A percentile compares a stretch with the other conserved stretches of the same genome.
phyloP scores from a whole-genome alignment of 2,329 filamentous ascomycete genomes.

The Pseudofabraea citricarpa region DNA sequence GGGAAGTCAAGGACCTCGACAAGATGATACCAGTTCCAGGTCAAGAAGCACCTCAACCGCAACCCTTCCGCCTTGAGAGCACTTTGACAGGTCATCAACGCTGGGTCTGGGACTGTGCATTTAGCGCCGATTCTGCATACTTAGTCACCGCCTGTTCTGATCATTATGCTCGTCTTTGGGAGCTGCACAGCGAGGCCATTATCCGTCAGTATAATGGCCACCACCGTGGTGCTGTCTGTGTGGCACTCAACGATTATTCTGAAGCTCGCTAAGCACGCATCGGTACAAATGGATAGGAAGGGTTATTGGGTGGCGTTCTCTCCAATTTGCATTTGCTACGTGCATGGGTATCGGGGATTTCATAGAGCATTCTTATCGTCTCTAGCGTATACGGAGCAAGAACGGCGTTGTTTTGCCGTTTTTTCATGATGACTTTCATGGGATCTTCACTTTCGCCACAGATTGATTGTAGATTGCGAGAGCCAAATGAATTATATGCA shows the following conservation, averaged over 20 bases:
- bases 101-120: conserved; percentile 78
- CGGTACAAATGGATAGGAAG: too few relatives aligned
- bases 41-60: conserved; percentile 27
- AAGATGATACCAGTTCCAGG: conserved; percentile 31
- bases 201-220: conserved; percentile 75
- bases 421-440: too few relatives aligned
- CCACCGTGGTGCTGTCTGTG: conserved; percentile 67
- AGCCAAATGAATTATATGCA: too few relatives aligned
- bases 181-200: conserved; percentile 62
- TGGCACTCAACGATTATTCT: conserved; percentile 63
- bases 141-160: conserved; percentile 71
- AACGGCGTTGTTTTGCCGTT: too few relatives aligned
- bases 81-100: conserved; percentile 68
- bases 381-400: too few relatives aligned
- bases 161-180: conserved; percentile 71
- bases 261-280: conserved; percentile 24
- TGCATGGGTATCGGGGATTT: too few relatives aligned
- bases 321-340: too few relatives aligned
- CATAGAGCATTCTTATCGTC: too few relatives aligned
- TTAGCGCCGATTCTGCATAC: conserved; percentile 69
- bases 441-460: too few relatives aligned
- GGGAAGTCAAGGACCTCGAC: conserved; percentile 77
- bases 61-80: conserved; percentile 61
- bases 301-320: too few relatives aligned
- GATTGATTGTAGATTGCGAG: too few relatives aligned